Base-by-base conservation (phyloP, 345 rosid genomes). In the Mercurialis annua region DNA sequence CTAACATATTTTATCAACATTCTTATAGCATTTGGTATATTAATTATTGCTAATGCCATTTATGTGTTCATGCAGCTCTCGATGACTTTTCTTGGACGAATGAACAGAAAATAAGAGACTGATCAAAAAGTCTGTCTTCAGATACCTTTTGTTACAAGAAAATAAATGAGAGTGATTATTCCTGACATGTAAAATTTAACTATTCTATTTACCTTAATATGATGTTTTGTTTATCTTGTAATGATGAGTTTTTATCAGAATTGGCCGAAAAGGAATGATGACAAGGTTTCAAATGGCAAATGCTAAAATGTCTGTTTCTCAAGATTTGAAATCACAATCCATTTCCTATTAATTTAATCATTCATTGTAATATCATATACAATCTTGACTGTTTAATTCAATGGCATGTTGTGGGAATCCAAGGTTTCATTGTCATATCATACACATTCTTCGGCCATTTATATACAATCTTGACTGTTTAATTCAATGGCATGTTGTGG, bases 361-460 rank as follows among this genome's bases (percentile, higher is more conserved):
- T 58, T 49, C 42, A 1, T 16, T 12, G 27, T 42, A 51, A 43
- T 27, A 40, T 38, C 58, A 64, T 23, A 6, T n/a, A n/a, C n/a
- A n/a, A n/a, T n/a, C n/a, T n/a, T n/a, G 52, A 23, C 52, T 56
- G 20, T 51, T 38, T 36, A 27, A 21, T 36, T 24, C 56, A 38
- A 34, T 61, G 52, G 60, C 49, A 20, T 61, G 59, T 36, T 61
- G 29, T 51, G 73, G 61, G 73, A 29, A 69, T 69, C 73, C 73
- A 20, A 69, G 26, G 73, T 20, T 21, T 15, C 16, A 33, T 23
- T 53, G 17, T 66, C 70, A 40, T 27, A 24, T 55, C 53, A 55
- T 24, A 14, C 2, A 29, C 61, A 67, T 43, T 56, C 71, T 50
- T 59, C 59, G n/a, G n/a, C n/a, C n/a, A n/a, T n/a, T n/a, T n/a